phyloP scores from a whole-genome alignment of 441 rosid genomes.

The Euphorbia schlechtendalii region DNA sequence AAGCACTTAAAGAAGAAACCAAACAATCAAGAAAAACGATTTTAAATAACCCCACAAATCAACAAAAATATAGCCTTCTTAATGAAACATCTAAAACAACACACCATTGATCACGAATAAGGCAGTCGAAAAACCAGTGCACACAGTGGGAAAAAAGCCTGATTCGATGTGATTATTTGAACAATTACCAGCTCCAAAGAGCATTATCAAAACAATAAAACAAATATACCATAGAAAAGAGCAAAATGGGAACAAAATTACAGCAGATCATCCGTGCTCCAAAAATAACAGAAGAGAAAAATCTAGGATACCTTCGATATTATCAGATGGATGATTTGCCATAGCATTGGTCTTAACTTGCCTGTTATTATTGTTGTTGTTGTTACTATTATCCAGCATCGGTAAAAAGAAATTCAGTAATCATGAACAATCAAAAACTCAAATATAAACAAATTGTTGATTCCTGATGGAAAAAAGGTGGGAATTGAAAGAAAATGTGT shows the following conservation, averaged over 20 bases:
- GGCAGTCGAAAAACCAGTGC: not conserved
- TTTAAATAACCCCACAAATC: not conserved
- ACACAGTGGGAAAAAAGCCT: not conserved
- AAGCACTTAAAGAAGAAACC: conserved; percentile 5
- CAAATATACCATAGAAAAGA: no score
- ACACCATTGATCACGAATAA: not conserved
- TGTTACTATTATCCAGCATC: conserved; percentile 45
- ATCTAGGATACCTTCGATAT: conserved; percentile 40
- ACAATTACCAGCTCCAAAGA: not conserved
- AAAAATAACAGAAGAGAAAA: not conserved
- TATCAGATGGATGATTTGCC: conserved; percentile 49
- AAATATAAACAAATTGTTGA: not conserved
- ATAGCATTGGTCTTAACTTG: conserved; percentile 46
- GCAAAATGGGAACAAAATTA: not conserved
- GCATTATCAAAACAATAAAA: conserved; percentile 11
- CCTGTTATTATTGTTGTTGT: conserved; percentile 35
- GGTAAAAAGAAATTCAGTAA: conserved; percentile 24
- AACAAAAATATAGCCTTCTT: not conserved
- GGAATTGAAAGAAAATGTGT: no score
- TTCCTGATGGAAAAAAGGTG: not conserved
- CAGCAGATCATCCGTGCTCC: conserved; percentile 8
- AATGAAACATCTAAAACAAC: conserved; percentile 1
- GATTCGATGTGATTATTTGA: no score
- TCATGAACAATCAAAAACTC: conserved; percentile 9
- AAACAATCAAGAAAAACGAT: not conserved